Conservation (phyloP, 345 rosid species). For the Citrus maxima region DNA sequence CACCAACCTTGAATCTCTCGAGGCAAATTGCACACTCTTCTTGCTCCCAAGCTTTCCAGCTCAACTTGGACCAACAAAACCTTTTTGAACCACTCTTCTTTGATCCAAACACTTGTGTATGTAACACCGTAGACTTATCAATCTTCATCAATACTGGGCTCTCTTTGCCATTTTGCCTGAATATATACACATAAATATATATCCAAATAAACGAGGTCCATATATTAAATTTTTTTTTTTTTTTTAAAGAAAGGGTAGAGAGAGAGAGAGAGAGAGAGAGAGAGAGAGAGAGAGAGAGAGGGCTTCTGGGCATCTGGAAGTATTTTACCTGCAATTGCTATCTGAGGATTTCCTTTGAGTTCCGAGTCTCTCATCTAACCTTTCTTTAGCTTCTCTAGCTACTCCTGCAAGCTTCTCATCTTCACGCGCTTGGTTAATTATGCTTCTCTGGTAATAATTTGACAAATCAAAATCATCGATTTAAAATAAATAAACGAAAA, state of each 20-base stretch:
- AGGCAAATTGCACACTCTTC: slow-evolving; percentile 75
- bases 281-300: too few relatives aligned
- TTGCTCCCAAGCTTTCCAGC: slow-evolving; percentile 52
- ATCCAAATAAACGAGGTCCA: too few relatives aligned
- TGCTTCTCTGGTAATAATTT: slow-evolving; percentile 17
- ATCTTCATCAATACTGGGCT: slow-evolving; percentile 5
- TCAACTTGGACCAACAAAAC: slow-evolving; percentile 49
- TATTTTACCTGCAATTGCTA: slow-evolving; percentile 27
- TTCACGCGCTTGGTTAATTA: slow-evolving; percentile 22
- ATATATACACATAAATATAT: too few relatives aligned
- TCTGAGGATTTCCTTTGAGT: slow-evolving; percentile 39
- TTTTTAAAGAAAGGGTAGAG: too few relatives aligned
- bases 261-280: too few relatives aligned
- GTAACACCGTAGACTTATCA: slow-evolving; percentile 8
- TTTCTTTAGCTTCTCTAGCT: slow-evolving; percentile 82
- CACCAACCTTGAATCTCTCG: slow-evolving; percentile 55
- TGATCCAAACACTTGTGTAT: slow-evolving; percentile 30
- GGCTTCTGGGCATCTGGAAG: too few relatives aligned
- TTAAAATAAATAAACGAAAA: background rate
- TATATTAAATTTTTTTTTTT: too few relatives aligned
- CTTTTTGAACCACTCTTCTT: slow-evolving; percentile 34
- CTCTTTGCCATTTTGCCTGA: slow-evolving; percentile 4
- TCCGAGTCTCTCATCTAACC: slow-evolving; percentile 64
- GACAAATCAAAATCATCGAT: slow-evolving; percentile 5
- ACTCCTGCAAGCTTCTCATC: slow-evolving; percentile 59